Base-by-base conservation (phyloP, 2,329 filamentous ascomycete species). In the Pseudogymnoascus sp. region DNA sequence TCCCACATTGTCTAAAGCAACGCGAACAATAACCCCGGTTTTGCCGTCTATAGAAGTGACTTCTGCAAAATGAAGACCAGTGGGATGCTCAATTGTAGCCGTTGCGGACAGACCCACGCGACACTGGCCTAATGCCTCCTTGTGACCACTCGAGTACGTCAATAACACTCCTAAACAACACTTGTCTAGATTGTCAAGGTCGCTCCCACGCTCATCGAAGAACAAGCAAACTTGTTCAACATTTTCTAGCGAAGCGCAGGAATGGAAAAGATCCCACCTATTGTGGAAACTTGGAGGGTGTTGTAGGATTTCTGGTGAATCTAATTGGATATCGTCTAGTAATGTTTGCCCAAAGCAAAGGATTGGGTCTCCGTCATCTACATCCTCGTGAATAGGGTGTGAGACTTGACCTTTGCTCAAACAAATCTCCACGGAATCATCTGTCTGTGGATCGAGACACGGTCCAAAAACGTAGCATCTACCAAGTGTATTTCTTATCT, bases 151-250 rank as follows among this genome's bases (percentile, higher is more conserved):
- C 14, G n/a, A 25, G 38, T 61, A 61, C 38, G 35, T 61, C 16
- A 61, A 38, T 25, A 61, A 61, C 10, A 61, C 23, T 12, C 59
- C 59, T 25, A 61, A 16, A 40, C 59, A 61, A 38, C 33, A 61
- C 21, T 61, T 38, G 14, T 25, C 59, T 60, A 38, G 18, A 16
- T 60, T 31, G 59, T 60, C 23, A n/a, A 37, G 23, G 23, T 61
- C 59, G 33, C n/a, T 61, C 18, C 18, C 5, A 61, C 35, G 33
- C 28, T 40, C 59, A 61, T 61, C 35, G 38, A 61, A 40, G 59
- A 61, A 61, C 28, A 61, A 25, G 59, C 59, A 40, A 61, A 40
- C 59, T 35, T 47, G 59, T 38, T 61, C n/a, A 40, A 61, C 35
- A 44, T 61, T 25, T 40, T 61, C 59, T 8, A 61, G 25, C 21